Evolutionary conservation across 1,139 yeast species (phyloP).

Genomic region (Tardiomyces blankii): DNA sequence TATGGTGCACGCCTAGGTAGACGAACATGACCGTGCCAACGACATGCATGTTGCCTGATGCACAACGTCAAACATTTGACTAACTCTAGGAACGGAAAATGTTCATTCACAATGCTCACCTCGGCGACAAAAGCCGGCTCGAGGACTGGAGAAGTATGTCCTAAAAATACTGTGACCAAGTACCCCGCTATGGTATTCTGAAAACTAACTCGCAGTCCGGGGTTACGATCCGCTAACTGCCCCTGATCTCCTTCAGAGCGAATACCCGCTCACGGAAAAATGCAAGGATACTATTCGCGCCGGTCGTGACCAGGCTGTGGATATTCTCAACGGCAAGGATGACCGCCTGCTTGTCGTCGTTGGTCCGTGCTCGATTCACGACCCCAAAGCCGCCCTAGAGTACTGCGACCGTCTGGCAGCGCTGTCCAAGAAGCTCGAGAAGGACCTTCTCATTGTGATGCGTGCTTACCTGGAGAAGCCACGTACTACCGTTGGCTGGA

Average conservation of each 20-base stretch:
- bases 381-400: conserved; percentile 84
- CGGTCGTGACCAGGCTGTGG: conserved; percentile 70
- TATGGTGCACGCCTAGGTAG: too few relatives aligned
- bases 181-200: too few relatives aligned
- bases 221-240: conserved; percentile 95
- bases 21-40: too few relatives aligned
- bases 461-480: conserved; percentile 98
- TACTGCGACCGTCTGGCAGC: conserved; percentile 59
- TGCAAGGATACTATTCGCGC: conserved; percentile 51
- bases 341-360: conserved; percentile 75
- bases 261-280: conserved; percentile 55
- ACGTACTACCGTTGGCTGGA: conserved; percentile 98
- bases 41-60: too few relatives aligned
- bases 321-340: conserved; percentile 61
- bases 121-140: conserved; percentile 62
- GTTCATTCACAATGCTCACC: conserved; percentile 68
- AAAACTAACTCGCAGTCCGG: conserved; percentile 34
- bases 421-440: conserved; percentile 51
- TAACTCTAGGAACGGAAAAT: conserved; percentile 24
- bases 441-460: conserved; percentile 81
- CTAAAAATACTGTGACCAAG: too few relatives aligned
- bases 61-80: neutral
- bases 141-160: conserved; percentile 68
- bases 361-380: conserved; percentile 97
- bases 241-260: conserved; percentile 89